A percentile compares a stretch with the other conserved stretches of the same genome.
Conservation (phyloP, 345 rosid genomes). For the Brassica carinata region DNA sequence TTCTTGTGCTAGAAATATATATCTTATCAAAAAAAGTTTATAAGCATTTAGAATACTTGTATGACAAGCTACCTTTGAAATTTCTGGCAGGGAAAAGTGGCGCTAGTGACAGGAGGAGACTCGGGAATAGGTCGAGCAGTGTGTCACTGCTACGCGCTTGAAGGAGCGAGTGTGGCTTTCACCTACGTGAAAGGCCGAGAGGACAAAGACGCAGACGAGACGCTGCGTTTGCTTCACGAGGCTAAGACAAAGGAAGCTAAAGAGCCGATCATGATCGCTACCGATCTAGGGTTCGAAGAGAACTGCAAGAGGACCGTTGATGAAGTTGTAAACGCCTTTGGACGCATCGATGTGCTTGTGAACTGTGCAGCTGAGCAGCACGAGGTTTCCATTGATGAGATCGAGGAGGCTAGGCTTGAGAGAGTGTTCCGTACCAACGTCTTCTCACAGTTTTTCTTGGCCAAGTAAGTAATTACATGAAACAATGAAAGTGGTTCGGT, state of each 20-base stretch:
- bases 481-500: neutral
- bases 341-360: slow-evolving; percentile 63
- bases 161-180: slow-evolving; percentile 79
- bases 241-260: slow-evolving; percentile 52
- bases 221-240: slow-evolving; percentile 48
- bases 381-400: slow-evolving; percentile 57
- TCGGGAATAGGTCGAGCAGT: slow-evolving; percentile 80
- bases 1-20: too few relatives aligned
- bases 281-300: slow-evolving; percentile 70
- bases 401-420: slow-evolving; percentile 68
- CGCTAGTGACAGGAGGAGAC: slow-evolving; percentile 79
- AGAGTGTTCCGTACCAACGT: slow-evolving; percentile 72
- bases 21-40: too few relatives aligned
- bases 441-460: slow-evolving; percentile 64
- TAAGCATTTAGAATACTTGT: too few relatives aligned
- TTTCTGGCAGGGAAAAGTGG: slow-evolving; percentile 61
- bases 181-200: slow-evolving; percentile 67
- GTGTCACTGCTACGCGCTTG: slow-evolving; percentile 49
- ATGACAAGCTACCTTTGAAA: neutral
- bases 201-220: slow-evolving; percentile 73
- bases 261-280: slow-evolving; percentile 60
- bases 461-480: slow-evolving; percentile 39
- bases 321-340: slow-evolving; percentile 61
- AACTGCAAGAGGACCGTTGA: slow-evolving; percentile 66
- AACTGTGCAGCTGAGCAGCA: slow-evolving; percentile 74